Percentiles rank a stretch among this genome's conserved stretches.
These are phyloP conservation scores for Leersia perrieri DNA, from an alignment of 176 grass and related monocot genomes.

Conservation along the genomic window DNA sequence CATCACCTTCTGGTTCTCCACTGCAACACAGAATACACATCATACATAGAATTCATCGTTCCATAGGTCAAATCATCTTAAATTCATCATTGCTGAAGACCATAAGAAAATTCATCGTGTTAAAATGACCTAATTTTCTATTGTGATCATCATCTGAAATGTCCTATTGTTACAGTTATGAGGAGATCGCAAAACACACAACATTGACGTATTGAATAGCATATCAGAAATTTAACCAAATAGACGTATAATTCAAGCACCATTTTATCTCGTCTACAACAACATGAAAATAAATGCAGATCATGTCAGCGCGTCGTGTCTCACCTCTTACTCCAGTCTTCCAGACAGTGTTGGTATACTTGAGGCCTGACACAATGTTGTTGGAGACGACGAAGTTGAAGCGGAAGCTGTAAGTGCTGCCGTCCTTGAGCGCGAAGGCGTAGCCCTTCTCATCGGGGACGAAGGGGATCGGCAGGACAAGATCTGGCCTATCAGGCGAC, in stretches of 20 bases:
- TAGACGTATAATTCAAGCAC: neutral
- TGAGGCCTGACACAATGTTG: conserved; percentile 90
- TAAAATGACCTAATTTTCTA: neutral
- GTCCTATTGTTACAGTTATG: neutral
- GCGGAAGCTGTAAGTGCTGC: conserved; percentile 78
- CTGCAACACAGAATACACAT: conserved; percentile 28
- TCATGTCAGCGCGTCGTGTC: conserved; percentile 12
- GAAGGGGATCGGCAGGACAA: conserved; percentile 76
- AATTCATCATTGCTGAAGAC: neutral
- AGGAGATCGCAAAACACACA: neutral
- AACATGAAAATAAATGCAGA: neutral
- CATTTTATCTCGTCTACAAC: neutral
- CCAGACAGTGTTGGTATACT: conserved; percentile 90
- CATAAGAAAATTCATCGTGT: neutral
- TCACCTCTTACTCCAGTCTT: conserved; percentile 82
- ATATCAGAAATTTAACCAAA: neutral
- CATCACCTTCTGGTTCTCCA: conserved; percentile 88
- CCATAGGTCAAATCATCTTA: neutral
- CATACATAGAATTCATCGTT: neutral
- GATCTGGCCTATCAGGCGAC: conserved; percentile 48
- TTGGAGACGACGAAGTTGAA: conserved; percentile 76
- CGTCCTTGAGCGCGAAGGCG: conserved; percentile 84
- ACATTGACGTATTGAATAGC: neutral
- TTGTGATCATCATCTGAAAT: neutral
- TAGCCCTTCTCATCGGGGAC: conserved; percentile 58